These are phyloP conservation scores for Xenoacremonium recifei DNA, from an alignment of 2,329 filamentous ascomycete genomes.

Conservation along the genomic window DNA sequence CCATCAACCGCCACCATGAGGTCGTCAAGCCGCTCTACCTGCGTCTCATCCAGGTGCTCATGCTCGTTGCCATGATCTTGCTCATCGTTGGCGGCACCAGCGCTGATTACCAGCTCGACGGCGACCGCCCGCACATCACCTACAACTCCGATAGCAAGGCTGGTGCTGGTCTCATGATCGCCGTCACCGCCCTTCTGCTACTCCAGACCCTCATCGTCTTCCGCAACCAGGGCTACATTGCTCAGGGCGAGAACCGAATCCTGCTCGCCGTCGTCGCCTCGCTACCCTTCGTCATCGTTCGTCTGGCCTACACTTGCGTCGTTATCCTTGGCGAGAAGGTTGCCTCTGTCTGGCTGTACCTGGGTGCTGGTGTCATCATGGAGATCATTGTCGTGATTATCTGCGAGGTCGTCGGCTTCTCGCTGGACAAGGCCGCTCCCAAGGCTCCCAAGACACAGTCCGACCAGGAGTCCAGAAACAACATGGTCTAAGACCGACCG, in stretches of 20 bases:
- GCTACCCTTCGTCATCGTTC: conserved; percentile 33
- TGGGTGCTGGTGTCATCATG: conserved; percentile 32
- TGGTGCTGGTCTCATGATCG: conserved; percentile 29
- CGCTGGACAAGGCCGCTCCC: conserved; percentile 21
- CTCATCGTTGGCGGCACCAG: conserved; percentile 31
- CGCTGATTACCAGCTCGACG: conserved; percentile 19
- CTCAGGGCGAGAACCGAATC: conserved; percentile 54
- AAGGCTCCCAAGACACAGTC: conserved; percentile 2
- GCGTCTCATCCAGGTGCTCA: conserved; percentile 39
- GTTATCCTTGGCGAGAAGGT: conserved; percentile 27
- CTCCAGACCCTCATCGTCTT: conserved; percentile 39
- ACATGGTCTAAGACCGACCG: too few relatives aligned
- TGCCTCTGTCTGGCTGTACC: conserved; percentile 29
- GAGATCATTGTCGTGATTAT: conserved; percentile 32
- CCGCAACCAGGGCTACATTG: conserved; percentile 37
- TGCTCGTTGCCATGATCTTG: conserved; percentile 38
- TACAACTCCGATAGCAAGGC: conserved; percentile 27
- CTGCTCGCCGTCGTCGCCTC: conserved; percentile 40
- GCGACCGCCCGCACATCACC: conserved; percentile 21
- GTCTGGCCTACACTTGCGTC: conserved; percentile 29
- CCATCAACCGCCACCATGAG: conserved; percentile 39
- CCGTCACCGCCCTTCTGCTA: conserved; percentile 40
- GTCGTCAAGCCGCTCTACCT: conserved; percentile 29
- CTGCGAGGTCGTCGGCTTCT: conserved; percentile 29
- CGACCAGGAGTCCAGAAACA: background rate